These are phyloP conservation scores for Emmonsiellopsis sp. DNA, from an alignment of 2,329 filamentous ascomycete genomes.

Conservation along the genomic window DNA sequence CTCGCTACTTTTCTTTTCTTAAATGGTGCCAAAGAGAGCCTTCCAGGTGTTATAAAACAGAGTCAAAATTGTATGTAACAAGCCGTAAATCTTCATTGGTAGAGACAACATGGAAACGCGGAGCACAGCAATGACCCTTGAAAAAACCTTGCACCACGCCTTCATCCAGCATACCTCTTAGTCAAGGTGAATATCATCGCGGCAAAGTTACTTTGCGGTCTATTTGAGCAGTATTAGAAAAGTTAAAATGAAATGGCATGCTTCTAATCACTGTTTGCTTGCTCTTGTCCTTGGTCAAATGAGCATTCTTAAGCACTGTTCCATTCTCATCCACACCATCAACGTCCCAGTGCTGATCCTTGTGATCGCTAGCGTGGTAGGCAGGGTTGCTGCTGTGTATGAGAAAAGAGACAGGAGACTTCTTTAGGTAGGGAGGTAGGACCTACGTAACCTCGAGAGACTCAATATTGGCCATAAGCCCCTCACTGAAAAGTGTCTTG, in stretches of 20 bases:
- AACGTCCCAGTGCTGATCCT: conserved; percentile 5
- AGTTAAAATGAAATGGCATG: conserved; percentile 4
- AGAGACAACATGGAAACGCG: too few species aligned
- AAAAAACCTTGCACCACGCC: too few species aligned
- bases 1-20: too few species aligned
- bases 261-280: background rate
- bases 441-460: background rate
- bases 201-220: conserved; percentile 3
- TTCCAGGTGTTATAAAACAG: too few species aligned
- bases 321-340: conserved; percentile 4
- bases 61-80: too few species aligned
- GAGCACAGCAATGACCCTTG: too few species aligned
- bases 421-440: conserved; percentile 2
- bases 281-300: conserved; percentile 6
- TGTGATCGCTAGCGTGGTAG: conserved; percentile 5
- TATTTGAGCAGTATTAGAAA: conserved; percentile 5
- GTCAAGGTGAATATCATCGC: background rate
- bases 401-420: conserved; percentile 2
- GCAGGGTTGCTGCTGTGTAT: conserved; percentile 4
- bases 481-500: conserved; percentile 4
- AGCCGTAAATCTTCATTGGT: too few species aligned
- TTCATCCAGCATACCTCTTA: too few species aligned
- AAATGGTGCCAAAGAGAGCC: too few species aligned
- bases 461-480: background rate
- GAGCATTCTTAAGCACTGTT: conserved; percentile 6